A percentile compares a stretch with the other conserved stretches of the same genome.
These are phyloP conservation scores for Xylaria sp. DNA, from an alignment of 495 filamentous ascomycete species.

Conservation along the genomic window DNA sequence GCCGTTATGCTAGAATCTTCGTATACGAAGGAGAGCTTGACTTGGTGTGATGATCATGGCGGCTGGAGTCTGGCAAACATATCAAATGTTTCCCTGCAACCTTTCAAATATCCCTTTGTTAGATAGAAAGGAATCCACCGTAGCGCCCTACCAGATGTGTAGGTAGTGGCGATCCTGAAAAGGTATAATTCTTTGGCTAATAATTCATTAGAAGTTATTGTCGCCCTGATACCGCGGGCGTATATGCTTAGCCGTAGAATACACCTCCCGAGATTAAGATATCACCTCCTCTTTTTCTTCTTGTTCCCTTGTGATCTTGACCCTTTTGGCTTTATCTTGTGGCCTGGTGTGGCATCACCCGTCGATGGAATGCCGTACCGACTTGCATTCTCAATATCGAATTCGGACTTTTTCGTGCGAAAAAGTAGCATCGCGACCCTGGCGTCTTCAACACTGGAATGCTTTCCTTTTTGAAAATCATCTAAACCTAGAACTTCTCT, in stretches of 20 bases:
- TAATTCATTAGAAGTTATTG: not conserved
- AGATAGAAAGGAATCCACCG: conserved; percentile 57
- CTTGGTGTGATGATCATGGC: not conserved
- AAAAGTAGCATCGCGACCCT: conserved; percentile 88
- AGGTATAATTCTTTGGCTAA: not conserved
- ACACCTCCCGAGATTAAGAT: not conserved
- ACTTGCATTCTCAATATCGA: conserved; percentile 78
- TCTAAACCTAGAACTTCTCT: conserved; percentile 74
- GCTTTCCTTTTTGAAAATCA: conserved; percentile 80
- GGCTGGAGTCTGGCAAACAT: not conserved
- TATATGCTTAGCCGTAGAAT: not conserved
- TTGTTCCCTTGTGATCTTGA: conserved; percentile 34
- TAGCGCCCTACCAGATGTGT: conserved; percentile 59
- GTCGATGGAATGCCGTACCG: conserved; percentile 57
- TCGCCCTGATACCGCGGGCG: not conserved
- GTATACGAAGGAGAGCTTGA: conserved; percentile 58
- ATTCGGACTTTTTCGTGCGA: conserved; percentile 76
- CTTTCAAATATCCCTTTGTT: not conserved
- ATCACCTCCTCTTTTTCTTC: conserved; percentile 40
- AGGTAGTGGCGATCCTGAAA: not conserved
- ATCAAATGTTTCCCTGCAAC: not conserved
- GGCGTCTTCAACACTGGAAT: conserved; percentile 82
- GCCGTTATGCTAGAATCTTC: conserved; percentile 71
- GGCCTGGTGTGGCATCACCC: conserved; percentile 48
- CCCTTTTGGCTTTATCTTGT: conserved; percentile 58